Evolutionary conservation across 2,329 filamentous ascomycete species (phyloP), one percentile per base, ranked within the genome.

Genomic region (Teratosphaeria viscida): DNA sequence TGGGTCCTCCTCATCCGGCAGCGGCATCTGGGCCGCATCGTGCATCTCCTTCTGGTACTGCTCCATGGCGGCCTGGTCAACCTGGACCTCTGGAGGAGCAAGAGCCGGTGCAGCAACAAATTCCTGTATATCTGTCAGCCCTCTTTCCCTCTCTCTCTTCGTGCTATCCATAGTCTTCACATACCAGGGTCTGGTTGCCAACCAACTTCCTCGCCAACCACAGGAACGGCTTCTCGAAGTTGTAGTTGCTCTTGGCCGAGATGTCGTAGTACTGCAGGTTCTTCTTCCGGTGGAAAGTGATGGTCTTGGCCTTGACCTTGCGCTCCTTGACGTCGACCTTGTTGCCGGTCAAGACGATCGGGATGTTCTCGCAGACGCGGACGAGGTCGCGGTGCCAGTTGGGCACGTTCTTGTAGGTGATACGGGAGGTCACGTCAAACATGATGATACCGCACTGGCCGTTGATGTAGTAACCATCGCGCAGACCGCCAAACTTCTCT

Each of bases 251-350:
- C 84, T 97, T 99, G 79, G 94, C 94, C 52, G 91, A 96, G 77
- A 97, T 97, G 72, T 97, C 94, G 85, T 99, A 99, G 86, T 97
- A 99, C 81, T 99, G 94, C 57, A 99, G 87, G 81, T 97, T 99
- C 88, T 99, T 99, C 90, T 99, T 99, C 81, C 94, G 90, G 85
- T 99, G 94, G 89, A 99, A 99, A 68, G 94, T 99, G 80, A 99
- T 99, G 76, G 92, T 95, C 90, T 99, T 99, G 75, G 94, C 94
- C 87, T 99, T 99, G 76, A 99, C 94, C 83, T 99, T 99, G 79
- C 94, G 90, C 86, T 99, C 94, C 89, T 99, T 99, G 67, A 99
- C 94, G 74, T 99, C 92, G 77, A 99, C 92, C 86, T 99, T 99
- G 89, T 99, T 99, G 74, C 92, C 92, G 78, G 87, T 91, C 67